phyloP scores from a whole-genome alignment of 2,329 filamentous ascomycete genomes.

The Celoporthe dispersa region DNA sequence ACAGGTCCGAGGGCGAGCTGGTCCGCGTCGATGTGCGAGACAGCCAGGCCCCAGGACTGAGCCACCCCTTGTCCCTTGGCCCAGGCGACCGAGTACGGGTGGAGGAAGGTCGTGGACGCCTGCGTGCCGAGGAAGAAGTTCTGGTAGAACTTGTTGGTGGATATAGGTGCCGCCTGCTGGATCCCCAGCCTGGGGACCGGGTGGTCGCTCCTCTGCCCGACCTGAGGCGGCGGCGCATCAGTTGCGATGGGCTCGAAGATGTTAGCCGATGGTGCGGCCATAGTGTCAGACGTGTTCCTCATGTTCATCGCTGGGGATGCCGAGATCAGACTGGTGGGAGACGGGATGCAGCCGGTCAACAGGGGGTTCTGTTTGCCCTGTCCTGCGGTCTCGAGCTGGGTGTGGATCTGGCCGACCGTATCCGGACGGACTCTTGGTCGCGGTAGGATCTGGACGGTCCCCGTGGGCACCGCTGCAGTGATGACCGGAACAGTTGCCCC shows the following conservation, averaged over 20 bases:
- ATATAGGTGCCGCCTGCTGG: conserved; percentile 53
- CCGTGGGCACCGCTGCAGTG: conserved; percentile 38
- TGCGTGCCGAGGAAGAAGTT: conserved; percentile 82
- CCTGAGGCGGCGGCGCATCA: conserved; percentile 52
- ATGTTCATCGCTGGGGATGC: conserved; percentile 31
- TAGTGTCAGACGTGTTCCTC: conserved; percentile 34
- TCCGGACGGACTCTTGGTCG: conserved; percentile 35
- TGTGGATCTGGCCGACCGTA: conserved; percentile 41
- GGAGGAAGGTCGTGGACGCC: conserved; percentile 70
- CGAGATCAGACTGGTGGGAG: conserved; percentile 22
- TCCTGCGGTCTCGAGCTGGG: conserved; percentile 37
- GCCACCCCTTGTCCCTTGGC: conserved; percentile 64
- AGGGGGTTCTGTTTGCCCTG: conserved; percentile 34
- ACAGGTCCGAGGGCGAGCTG: conserved; percentile 71
- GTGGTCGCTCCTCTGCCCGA: conserved; percentile 57
- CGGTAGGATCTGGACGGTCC: conserved; percentile 42
- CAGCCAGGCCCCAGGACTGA: conserved; percentile 75
- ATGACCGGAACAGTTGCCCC: conserved; percentile 36
- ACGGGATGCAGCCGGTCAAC: conserved; percentile 31
- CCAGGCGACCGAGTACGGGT: conserved; percentile 76
- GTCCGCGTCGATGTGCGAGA: conserved; percentile 72
- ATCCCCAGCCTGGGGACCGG: conserved; percentile 61
- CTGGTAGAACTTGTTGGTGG: conserved; percentile 81
- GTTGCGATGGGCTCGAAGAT: conserved; percentile 64
- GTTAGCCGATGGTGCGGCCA: conserved; percentile 39